Base-by-base conservation (phyloP, 805 yeast species). In the Candida orba region DNA sequence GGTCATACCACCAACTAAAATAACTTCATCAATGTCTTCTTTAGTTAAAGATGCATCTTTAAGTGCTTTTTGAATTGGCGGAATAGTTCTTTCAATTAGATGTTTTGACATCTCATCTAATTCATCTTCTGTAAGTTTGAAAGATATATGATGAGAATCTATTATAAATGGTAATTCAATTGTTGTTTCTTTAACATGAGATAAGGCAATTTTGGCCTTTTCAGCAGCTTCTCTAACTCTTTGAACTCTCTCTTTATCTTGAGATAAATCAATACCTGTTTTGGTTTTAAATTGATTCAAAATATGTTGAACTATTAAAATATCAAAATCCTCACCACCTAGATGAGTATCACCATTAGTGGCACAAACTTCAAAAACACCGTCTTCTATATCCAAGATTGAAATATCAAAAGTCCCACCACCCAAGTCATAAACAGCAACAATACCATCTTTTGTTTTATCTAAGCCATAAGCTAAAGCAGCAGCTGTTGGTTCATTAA, bases 1-100 rank as follows among this genome's bases (percentile, higher is more conserved):
- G 4, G 95, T 84, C 95, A 85, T 85, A 51, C 95, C 95, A 46
- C 95, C 95, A 34, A 85, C 95, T 36, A 85, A 60, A 36, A 85
- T 76, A 27, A 85, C 78, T 60, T 85, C 89, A 57, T 84, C 85
- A 39, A 84, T 71, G 31, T 84, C 87, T 30, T 73, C 72, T 8
- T 80, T 68, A 27, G 75, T 68, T 50, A 85, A 64, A 33, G 76
- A 82, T 1, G 93, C 88, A 65, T 85, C 95, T 54, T 77, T 74
- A 37, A 85, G 61, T 35, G 93, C 89, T 57, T 76, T 76, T 56
- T 79, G 78, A 24, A 84, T 88, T 4, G 91, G 90, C 32, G 75
- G 81, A 9, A 82, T 71, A 9, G 93, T 84, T 52, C 75, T 74
- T 45, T 80, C 68, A 48, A 85, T 80, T 51, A 85, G 67, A 50